Evolutionary conservation across 768 basidiomycete genomes (phyloP).

Genomic region (Leccinum broughii): DNA sequence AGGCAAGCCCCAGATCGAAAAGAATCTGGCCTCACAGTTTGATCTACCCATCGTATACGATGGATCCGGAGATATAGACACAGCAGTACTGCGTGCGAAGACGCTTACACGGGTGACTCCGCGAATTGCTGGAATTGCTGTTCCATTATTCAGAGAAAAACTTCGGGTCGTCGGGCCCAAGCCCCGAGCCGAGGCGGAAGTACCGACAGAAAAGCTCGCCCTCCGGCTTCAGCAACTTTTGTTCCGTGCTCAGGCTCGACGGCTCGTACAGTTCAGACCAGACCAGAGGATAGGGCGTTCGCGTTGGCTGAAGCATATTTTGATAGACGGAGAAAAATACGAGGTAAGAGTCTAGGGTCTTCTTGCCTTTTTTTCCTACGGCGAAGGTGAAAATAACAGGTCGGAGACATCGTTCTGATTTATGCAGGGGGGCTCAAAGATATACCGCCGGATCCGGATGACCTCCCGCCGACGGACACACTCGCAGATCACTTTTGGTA

Average conservation of each 20-base stretch:
- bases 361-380: not conserved
- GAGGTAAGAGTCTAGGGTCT: slow-evolving; percentile 33
- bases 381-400: slow-evolving; percentile 36
- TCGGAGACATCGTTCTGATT: slow-evolving; percentile 63
- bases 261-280: slow-evolving; percentile 19
- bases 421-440: slow-evolving; percentile 36
- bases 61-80: slow-evolving; percentile 47
- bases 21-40: not conserved
- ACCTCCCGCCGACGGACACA: slow-evolving; percentile 39
- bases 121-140: slow-evolving; percentile 51
- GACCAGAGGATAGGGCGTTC: slow-evolving; percentile 39
- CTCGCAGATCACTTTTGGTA: slow-evolving; percentile 70
- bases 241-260: slow-evolving; percentile 16
- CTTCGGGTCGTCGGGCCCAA: slow-evolving; percentile 54
- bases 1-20: slow-evolving; percentile 3
- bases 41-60: slow-evolving; percentile 11
- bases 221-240: slow-evolving; percentile 26
- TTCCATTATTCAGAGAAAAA: slow-evolving; percentile 52
- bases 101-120: slow-evolving; percentile 64
- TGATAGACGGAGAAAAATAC: slow-evolving; percentile 46
- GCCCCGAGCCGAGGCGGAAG: slow-evolving; percentile 22
- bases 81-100: slow-evolving; percentile 58
- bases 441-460: slow-evolving; percentile 35
- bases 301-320: slow-evolving; percentile 39
- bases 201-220: slow-evolving; percentile 12